Conservation (phyloP, 495 filamentous ascomycete genomes). For the Penicillium flavigenum region DNA sequence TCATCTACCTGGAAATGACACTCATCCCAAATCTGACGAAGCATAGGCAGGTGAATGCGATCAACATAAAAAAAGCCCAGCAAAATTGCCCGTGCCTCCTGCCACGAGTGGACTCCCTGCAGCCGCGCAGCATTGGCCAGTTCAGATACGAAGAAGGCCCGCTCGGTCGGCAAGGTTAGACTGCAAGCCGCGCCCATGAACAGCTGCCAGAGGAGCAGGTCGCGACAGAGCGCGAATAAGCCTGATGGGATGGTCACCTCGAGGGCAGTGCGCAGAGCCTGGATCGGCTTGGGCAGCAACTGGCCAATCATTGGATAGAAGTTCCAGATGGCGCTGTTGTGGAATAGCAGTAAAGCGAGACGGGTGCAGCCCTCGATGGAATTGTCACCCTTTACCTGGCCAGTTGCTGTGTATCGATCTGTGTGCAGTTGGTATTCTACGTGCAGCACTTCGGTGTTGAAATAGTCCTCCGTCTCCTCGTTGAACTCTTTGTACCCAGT, state of each 20-base stretch:
- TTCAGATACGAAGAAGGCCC: slow-evolving; percentile 40
- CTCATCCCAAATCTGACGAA: slow-evolving; percentile 43
- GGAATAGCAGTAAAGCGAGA: slow-evolving; percentile 45
- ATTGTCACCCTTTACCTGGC: slow-evolving; percentile 56
- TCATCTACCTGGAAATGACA: slow-evolving; percentile 24
- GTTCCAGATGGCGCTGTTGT: slow-evolving; percentile 48
- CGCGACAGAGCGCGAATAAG: slow-evolving; percentile 37
- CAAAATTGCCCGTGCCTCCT: slow-evolving; percentile 38
- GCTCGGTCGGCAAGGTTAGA: slow-evolving; percentile 30
- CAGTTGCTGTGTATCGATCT: slow-evolving; percentile 59
- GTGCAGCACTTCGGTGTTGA: slow-evolving; percentile 47
- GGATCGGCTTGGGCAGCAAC: slow-evolving; percentile 42
- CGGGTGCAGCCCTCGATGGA: slow-evolving; percentile 47
- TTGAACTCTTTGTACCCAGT: slow-evolving; percentile 36
- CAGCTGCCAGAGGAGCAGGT: slow-evolving; percentile 44
- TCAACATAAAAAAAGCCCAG: slow-evolving; percentile 46
- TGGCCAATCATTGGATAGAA: slow-evolving; percentile 46
- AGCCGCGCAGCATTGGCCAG: slow-evolving; percentile 32
- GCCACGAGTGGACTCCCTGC: slow-evolving; percentile 39
- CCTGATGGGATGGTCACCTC: slow-evolving; percentile 38
- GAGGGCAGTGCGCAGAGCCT: slow-evolving; percentile 39
- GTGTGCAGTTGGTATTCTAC: slow-evolving; percentile 44
- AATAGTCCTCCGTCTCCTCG: slow-evolving; percentile 46
- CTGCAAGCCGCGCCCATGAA: slow-evolving; percentile 43
- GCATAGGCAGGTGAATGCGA: slow-evolving; percentile 35